A percentile compares a stretch with the other conserved stretches of the same genome.
These are phyloP conservation scores for Hyphopichia wangnamkhiaoensis DNA, from an alignment of 1,139 yeast species.

Conservation along the genomic window DNA sequence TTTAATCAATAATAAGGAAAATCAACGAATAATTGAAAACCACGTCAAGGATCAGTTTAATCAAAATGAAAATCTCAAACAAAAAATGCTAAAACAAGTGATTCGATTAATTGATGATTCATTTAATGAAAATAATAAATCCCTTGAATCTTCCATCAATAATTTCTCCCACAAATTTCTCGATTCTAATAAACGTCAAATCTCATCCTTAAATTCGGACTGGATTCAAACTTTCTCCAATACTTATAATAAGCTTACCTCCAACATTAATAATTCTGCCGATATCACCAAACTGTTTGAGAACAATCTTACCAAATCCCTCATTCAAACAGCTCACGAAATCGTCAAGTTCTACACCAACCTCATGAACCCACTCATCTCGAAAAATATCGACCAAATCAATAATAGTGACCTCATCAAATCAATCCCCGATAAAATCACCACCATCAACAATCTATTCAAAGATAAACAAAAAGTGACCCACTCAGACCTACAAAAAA, in stretches of 20 bases:
- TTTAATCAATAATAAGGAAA: constrained; percentile 1
- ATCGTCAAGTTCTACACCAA: not conserved
- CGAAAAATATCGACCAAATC: not conserved
- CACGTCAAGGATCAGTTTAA: constrained; percentile 1
- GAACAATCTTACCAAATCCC: not conserved
- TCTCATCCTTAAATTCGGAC: not conserved
- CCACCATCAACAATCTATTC: not conserved
- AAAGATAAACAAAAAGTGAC: not conserved
- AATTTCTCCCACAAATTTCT: not conserved
- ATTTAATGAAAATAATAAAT: constrained; percentile 2
- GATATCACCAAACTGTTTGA: not conserved
- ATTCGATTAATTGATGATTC: constrained; percentile 5
- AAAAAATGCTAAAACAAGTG: constrained; percentile 5
- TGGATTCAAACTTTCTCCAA: not conserved
- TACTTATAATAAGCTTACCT: not conserved
- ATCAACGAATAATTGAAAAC: constrained; percentile 1
- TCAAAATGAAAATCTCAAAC: constrained; percentile 1
- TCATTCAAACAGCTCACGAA: not conserved
- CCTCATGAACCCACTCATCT: not conserved
- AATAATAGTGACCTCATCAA: not conserved
- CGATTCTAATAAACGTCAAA: constrained; percentile 1
- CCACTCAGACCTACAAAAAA: constrained; percentile 2
- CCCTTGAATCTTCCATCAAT: not conserved
- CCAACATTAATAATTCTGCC: not conserved
- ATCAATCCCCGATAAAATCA: not conserved